These are phyloP conservation scores for Trametes meyenii DNA, from an alignment of 768 basidiomycete species.

Conservation along the genomic window DNA sequence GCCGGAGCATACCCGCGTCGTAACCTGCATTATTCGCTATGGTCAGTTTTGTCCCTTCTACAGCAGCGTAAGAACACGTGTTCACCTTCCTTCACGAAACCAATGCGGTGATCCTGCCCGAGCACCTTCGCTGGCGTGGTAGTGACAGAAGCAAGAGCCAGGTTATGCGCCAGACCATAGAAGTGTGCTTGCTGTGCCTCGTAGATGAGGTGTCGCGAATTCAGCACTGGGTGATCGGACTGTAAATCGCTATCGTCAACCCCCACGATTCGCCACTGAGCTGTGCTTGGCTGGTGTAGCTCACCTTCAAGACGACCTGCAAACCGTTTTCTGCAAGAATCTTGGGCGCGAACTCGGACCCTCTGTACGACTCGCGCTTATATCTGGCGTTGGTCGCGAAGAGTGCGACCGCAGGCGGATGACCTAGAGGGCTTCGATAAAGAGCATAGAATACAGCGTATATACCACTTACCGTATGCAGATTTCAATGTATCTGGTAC, in stretches of 20 bases:
- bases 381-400: constrained; percentile 75
- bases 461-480: constrained; percentile 45
- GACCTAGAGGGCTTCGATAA: constrained; percentile 35
- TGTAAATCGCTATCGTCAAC: neutral
- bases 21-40: constrained; percentile 1
- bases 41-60: neutral
- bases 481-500: constrained; percentile 80
- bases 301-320: constrained; percentile 62
- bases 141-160: constrained; percentile 70
- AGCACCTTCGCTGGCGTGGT: constrained; percentile 69
- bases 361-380: constrained; percentile 66
- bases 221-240: constrained; percentile 54
- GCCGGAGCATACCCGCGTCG: constrained; percentile 1
- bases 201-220: constrained; percentile 55
- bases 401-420: constrained; percentile 72
- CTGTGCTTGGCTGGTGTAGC: neutral
- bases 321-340: constrained; percentile 60
- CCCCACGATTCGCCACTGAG: too few species aligned
- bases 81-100: constrained; percentile 60
- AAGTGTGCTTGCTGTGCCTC: constrained; percentile 68
- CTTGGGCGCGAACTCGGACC: constrained; percentile 64
- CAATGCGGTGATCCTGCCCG: constrained; percentile 49
- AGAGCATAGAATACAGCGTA: neutral
- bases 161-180: constrained; percentile 63
- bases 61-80: neutral